Evolutionary conservation across 2,329 filamentous ascomycete species (phyloP), one percentile per base, ranked within the genome.

Genomic region (Nemania bipapillata): DNA sequence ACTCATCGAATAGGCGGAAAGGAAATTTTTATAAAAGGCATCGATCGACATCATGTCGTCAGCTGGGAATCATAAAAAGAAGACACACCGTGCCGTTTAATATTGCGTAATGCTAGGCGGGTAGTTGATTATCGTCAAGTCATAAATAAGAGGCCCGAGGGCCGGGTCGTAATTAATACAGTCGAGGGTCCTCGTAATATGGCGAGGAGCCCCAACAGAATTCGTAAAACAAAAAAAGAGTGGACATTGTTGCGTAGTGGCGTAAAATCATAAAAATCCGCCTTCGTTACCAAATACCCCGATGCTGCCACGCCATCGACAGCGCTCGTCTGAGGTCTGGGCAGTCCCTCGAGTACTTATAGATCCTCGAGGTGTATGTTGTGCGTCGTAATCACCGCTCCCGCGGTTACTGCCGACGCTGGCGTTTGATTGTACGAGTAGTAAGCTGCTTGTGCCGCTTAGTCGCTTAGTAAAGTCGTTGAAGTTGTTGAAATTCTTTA

Each of bases 401-500:
- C 81, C 80, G 61, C 82, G 79, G 76, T 82, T 85, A 79, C 84
- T 86, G 70, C 79, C 79, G 66, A 79, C 79, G 68, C 82, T 84
- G 67, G 82, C 81, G 75, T 88, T 88, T 68, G 86, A 86, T 80
- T 89, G 86, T 63, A 88, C 82, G 53, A 89, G 81, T 61, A 90
- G 80, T 75, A 89, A 79, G 77, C 85, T 89, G 75, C 86, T 89
- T 59, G 86, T 89, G 76, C 85, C 89, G 73, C 86, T 89, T 62
- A 90, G 77, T 69, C 86, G 82, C 76, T 86, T 87, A 54, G 86
- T 86, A 70, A 89, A 87, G 62, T 90, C 88, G 72, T 83, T 86
- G 72, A 90, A 88, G 79, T 86, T 89, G 63, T 86, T 89, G 63
- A 88, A 82, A 68, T 86, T 83, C 80, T 89, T 89, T 54, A 80